Conservation (phyloP, 202 grass and related monocot species). For the Bolboschoenoplectus hybrid region DNA sequence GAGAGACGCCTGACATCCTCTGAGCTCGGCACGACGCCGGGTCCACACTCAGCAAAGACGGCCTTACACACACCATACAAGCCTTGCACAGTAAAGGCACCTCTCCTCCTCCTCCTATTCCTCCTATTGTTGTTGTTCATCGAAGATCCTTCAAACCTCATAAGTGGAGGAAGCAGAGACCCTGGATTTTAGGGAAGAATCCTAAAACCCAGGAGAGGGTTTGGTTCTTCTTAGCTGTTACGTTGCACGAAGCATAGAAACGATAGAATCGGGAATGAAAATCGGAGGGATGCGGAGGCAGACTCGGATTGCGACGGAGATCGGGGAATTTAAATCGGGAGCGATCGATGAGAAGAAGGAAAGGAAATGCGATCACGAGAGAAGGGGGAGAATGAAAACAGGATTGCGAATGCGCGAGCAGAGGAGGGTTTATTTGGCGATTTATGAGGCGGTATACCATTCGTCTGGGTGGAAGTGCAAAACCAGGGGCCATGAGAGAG, state of each 20-base stretch:
- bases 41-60: slow-evolving; percentile 49
- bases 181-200: neutral
- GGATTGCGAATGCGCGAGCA: too few relatives aligned
- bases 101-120: slow-evolving; percentile 1
- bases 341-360: neutral
- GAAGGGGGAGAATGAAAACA: neutral
- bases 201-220: neutral
- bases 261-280: neutral
- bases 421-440: neutral
- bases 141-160: slow-evolving; percentile 28
- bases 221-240: neutral
- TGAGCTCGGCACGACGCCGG: slow-evolving; percentile 56
- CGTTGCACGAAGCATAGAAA: neutral
- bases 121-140: slow-evolving; percentile 30
- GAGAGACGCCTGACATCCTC: slow-evolving; percentile 60
- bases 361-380: neutral
- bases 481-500: slow-evolving; percentile 31
- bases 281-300: neutral
- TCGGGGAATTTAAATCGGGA: neutral
- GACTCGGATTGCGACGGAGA: slow-evolving; percentile 29
- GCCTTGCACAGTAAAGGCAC: slow-evolving; percentile 39
- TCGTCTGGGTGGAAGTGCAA: neutral
- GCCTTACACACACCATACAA: slow-evolving; percentile 65
- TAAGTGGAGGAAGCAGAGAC: neutral
- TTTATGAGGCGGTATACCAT: slow-evolving; percentile 27